Base-by-base conservation (phyloP, 2,329 filamentous ascomycete species). In the Trichoderma brevicompactum region DNA sequence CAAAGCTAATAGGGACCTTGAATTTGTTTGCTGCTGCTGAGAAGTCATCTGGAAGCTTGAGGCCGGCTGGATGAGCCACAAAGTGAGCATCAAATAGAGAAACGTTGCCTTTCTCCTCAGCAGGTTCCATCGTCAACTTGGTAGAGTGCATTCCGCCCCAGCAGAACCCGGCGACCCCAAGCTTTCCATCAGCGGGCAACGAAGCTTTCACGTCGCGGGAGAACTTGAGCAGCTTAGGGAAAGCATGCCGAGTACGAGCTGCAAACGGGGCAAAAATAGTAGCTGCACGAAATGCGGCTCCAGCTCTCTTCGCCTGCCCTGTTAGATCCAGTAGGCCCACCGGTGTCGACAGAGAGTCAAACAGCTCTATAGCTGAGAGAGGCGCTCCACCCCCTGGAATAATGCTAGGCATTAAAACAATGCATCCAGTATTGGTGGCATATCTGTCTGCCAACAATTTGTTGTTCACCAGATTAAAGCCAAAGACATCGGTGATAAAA, bases 81-180 rank as follows among this genome's bases (percentile, higher is more conserved):
- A 58, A 58, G 54, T 58, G 54, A 8, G 40, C 54, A 19, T 58
- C 40, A n/a, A 58, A 58, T 5, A 58, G 10, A 9, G 54, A 15
- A 1, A 8, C 9, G 7, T 1, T 46, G 15, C 40, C 38, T 6
- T 40, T 40, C 2, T 58, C 40, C 34, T 46, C 28, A 23, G 54
- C 54, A 34, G 54, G 23, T 2, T 58, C 15, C 28, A 19, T 28
- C 5, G 54, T 58, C 23, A 58, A 40, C 34, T 58, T 58, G 15
- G 40, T 58, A 7, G 54, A 58, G 28, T 58, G 54, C 54, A 58
- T 58, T 9, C 54, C 40, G 19, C 54, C 54, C 54, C 54, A 58
- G 15, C 54, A 58, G 40, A 58, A 58, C n/a, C 54, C 54, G 7
- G 54, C 54, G 0, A 58, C 40, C 9, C 23, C 54, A 0, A 58